Evolutionary conservation across 257 asterid species (phyloP), one percentile per base, ranked within the genome.

Genomic region (Nicotiana knightiana): DNA sequence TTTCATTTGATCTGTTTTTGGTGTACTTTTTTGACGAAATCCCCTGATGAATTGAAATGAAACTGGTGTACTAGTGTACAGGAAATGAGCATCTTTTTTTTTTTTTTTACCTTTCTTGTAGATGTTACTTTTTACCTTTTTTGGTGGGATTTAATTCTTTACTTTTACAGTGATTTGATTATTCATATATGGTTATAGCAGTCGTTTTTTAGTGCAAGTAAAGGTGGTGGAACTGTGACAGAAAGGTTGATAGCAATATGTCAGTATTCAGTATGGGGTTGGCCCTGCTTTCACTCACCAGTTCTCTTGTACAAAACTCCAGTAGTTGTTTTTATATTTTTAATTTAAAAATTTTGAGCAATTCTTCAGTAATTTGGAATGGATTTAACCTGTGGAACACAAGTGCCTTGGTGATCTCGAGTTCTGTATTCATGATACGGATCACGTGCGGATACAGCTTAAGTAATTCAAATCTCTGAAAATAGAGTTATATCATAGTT

Each of bases 11-110:
- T 46, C 21, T 46, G 12, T 26, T 73, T 73, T 73, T 15, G 13
- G 78, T 51, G 63, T 26, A 26, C 63, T 73, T 51, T 46, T 51
- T 73, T 73, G 28, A 73, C 53, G 61, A 73, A 73, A 73, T 73
- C 79, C 62, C 33, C 59, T 46, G 62, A 26, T 75, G 63, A 75
- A 75, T 48, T 73, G 57, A 70, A 21, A 21, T 21, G 24, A 21
- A 21, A 39, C 55, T 39, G 30, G 9, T 68, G 55, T 16, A 33
- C 21, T 73, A 12, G 62, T 75, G 79, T 75, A 75, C 79, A 73
- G 43, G 12, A 58, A 48, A 26, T 75, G 46, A 51, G 43, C 7
- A 73, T 46, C 79, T 71, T 55, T 55, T 3, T 54, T 54, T 48
- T 48, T 39, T 39, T 39, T 9, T 71, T 68, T 71, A 39, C 54